Percentiles rank a stretch among this genome's conserved stretches.
Evolutionary conservation across 441 rosid species (phyloP).

Genomic region (Arabidopsis hybrid): DNA sequence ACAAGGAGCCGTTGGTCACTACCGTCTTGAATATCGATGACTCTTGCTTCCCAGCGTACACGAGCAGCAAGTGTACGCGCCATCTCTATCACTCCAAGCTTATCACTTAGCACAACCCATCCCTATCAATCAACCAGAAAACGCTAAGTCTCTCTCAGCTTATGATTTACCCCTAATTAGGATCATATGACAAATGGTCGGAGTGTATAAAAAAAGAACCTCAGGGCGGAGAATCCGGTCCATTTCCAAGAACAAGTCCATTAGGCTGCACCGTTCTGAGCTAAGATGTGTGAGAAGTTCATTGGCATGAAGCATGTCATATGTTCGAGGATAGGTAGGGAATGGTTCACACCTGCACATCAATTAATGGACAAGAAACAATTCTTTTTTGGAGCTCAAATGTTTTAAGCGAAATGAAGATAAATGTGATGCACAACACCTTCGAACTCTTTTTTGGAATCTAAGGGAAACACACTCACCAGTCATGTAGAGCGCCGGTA

Average conservation of each 20-base stretch:
- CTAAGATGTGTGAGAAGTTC: conserved; percentile 75
- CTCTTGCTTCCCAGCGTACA: conserved; percentile 92
- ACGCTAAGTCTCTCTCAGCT: conserved; percentile 22
- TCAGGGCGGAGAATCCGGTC: conserved; percentile 90
- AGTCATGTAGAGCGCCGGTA: conserved; percentile 84
- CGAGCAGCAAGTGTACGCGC: conserved; percentile 77
- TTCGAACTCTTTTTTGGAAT: not conserved
- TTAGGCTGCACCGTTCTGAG: conserved; percentile 66
- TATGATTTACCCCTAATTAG: not conserved
- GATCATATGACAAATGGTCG: not conserved
- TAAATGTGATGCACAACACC: not conserved
- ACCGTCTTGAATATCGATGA: conserved; percentile 87
- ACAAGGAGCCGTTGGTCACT: conserved; percentile 90
- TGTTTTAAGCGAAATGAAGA: conserved; percentile 2
- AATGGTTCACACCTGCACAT: conserved; percentile 88
- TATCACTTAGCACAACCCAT: conserved; percentile 83
- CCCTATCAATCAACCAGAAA: conserved; percentile 57
- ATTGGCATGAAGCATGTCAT: conserved; percentile 91
- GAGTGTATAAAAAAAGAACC: conserved; percentile 52
- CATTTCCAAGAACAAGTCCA: conserved; percentile 85
- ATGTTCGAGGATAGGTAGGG: conserved; percentile 93
- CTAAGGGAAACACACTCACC: conserved; percentile 53
- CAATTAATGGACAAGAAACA: conserved; percentile 32
- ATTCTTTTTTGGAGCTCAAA: not conserved
- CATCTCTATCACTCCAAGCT: conserved; percentile 75